These are phyloP conservation scores for Limtongia smithiae DNA, from an alignment of 805 yeast species.

Conservation along the genomic window DNA sequence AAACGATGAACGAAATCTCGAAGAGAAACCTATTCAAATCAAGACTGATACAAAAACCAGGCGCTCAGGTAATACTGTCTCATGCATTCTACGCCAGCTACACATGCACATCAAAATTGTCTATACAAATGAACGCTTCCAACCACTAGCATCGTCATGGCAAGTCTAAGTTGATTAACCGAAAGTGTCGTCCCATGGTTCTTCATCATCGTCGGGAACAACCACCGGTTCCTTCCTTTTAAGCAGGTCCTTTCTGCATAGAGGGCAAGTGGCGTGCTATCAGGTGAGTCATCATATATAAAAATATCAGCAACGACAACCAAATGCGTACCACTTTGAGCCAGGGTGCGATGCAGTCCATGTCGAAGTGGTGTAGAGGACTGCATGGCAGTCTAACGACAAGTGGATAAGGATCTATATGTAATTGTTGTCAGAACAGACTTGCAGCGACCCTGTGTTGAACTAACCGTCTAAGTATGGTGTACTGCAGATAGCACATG, in stretches of 20 bases:
- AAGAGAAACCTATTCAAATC: no score
- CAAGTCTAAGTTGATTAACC: no score
- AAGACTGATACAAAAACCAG: no score
- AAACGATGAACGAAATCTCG: no score
- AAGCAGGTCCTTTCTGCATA: slow-evolving; percentile 73
- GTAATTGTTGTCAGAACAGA: not conserved
- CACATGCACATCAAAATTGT: no score
- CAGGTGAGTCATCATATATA: not conserved
- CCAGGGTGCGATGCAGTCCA: slow-evolving; percentile 93
- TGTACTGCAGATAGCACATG: slow-evolving; percentile 82
- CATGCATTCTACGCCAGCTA: no score
- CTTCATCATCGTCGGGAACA: slow-evolving; percentile 62
- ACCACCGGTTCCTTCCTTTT: slow-evolving; percentile 48
- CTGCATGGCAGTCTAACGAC: slow-evolving; percentile 73
- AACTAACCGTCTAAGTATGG: slow-evolving; percentile 49
- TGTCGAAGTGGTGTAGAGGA: slow-evolving; percentile 68
- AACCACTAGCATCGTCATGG: no score
- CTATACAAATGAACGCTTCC: no score
- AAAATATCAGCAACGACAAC: slow-evolving; percentile 40
- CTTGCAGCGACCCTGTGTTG: not conserved
- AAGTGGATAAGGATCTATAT: slow-evolving; percentile 64
- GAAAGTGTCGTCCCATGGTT: slow-evolving; percentile 71
- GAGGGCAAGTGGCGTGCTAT: slow-evolving; percentile 57
- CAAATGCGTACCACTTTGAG: slow-evolving; percentile 44
- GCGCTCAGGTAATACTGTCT: no score